These are phyloP conservation scores for Lactarius sanguifluus DNA, from an alignment of 768 basidiomycete species.

Conservation along the genomic window DNA sequence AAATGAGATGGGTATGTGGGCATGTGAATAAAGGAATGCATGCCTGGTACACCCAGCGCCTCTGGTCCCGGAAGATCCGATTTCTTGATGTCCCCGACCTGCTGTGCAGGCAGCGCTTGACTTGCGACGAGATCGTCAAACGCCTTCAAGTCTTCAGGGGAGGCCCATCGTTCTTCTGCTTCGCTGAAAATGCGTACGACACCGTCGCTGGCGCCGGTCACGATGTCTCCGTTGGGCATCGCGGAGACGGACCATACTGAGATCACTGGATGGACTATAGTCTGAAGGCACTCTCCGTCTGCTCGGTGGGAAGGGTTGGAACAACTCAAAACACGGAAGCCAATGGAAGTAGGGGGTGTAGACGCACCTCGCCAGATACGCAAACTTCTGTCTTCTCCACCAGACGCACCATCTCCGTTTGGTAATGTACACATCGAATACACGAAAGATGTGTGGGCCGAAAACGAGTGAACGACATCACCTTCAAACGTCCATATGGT, in stretches of 20 bases:
- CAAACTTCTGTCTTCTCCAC: slow-evolving; percentile 91
- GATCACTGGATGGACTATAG: slow-evolving; percentile 89
- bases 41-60: slow-evolving; percentile 71
- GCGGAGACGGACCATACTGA: slow-evolving; percentile 95
- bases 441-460: slow-evolving; percentile 96
- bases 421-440: slow-evolving; percentile 86
- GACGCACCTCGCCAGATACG: slow-evolving; percentile 84
- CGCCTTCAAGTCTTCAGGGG: slow-evolving; percentile 57
- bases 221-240: slow-evolving; percentile 89
- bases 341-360: slow-evolving; percentile 5
- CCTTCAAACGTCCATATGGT: slow-evolving; percentile 89
- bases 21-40: slow-evolving; percentile 25
- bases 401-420: slow-evolving; percentile 79
- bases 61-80: slow-evolving; percentile 86
- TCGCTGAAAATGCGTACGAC: slow-evolving; percentile 83
- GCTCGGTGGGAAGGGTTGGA: slow-evolving; percentile 12
- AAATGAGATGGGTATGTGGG: slow-evolving; percentile 1
- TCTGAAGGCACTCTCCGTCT: slow-evolving; percentile 90
- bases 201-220: slow-evolving; percentile 88
- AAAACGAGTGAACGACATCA: slow-evolving; percentile 72
- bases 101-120: slow-evolving; percentile 79
- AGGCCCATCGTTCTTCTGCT: slow-evolving; percentile 70
- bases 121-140: slow-evolving; percentile 76
- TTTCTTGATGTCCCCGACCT: slow-evolving; percentile 89
- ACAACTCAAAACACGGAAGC: slow-evolving; percentile 1